Evolutionary conservation across 179 eudicot species (phyloP), one percentile per base, ranked within the genome.

Genomic region (Amaranthus tricolor): DNA sequence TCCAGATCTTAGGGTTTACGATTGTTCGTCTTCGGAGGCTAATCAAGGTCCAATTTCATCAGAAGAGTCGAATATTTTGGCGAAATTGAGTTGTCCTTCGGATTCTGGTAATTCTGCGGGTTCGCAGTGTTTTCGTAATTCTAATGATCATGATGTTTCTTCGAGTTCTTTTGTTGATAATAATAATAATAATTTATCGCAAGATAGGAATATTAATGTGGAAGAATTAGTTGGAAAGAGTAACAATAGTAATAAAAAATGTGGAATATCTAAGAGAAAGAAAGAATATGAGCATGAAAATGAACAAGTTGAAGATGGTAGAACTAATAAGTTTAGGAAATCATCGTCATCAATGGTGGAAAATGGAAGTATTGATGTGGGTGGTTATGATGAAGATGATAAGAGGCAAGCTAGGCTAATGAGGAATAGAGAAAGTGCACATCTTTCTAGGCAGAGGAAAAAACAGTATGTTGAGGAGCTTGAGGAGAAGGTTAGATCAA

Each of bases 381-480:
- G 48, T 6, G 58, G 68, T 47, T 80, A 72, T 4, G 93, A 82
- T 24, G 91, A 80, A 3, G 97, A 94, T 5, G 94, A 94, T 47
- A 92, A 85, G 76, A 82, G 71, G 84, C 89, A 77, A 69, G 92
- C 93, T 11, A 92, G 98, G 82, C 78, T 94, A 79, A 88, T 89
- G 82, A 94, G 97, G 84, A 94, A 94, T 70, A 76, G 98, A 1
- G 98, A 94, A 65, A 94, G 98, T 50, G 98, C 98, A 0, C 98
- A 94, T 67, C 86, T 94, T 44, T 92, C 97, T 9, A 78, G 98
- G 76, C 96, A 92, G 79, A 90, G 97, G 83, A 94, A 94, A 87
- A 94, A 94, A 75, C 94, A 92, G 71, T 88, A 94, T 70, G 88
- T 92, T 0, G 97, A 90, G 81, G 98, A 90, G 83, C 86, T 94